Base-by-base conservation (phyloP, 805 yeast species). In the Metschnikowia matae region DNA sequence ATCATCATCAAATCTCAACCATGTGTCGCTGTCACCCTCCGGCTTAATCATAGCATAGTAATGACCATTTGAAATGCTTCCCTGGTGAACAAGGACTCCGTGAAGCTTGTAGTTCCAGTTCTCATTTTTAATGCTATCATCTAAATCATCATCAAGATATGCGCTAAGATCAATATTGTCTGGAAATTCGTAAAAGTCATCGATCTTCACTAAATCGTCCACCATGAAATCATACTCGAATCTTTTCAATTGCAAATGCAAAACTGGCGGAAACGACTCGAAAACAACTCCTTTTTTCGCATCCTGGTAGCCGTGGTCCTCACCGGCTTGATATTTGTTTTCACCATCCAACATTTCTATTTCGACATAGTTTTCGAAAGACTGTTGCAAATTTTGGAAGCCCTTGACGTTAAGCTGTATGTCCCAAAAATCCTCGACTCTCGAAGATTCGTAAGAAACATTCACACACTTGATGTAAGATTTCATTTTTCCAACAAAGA, bases 341-440 rank as follows among this genome's bases (percentile, higher is more conserved):
- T 94, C 99, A 32, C 98, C 99, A 50, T 87, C 86, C 65, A 94
- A 75, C 66, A 88, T 76, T 69, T 94, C 99, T 31, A 85, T 84
- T 57, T 89, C 95, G 48, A 91, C 82, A 65, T 94, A 94, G 64
- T 90, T 88, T 46, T 82, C 79, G 67, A 94, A 94, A 0, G 97
- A 84, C 48, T 83, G 84, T 49, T 80, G 73, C 44, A 94, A 76
- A 60, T 84, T 82, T 48, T 74, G 76, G 74, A 90, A 77, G 34
- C 90, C 86, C 63, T 89, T 89, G 21, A 94, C 99, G 62, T 94
- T 94, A 53, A 94, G 74, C 68, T 94, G 99, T 54, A 94, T 87
- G 73, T 94, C 99, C 99, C 99, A 94, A 63, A 87, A 94, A 63
- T 94, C 98, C 67, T 94, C 99, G 3, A 78, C 81, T 54, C 97